Evolutionary conservation across 768 basidiomycete genomes (phyloP), one percentile per base, ranked within the genome.

Genomic region (Collybia sp.): DNA sequence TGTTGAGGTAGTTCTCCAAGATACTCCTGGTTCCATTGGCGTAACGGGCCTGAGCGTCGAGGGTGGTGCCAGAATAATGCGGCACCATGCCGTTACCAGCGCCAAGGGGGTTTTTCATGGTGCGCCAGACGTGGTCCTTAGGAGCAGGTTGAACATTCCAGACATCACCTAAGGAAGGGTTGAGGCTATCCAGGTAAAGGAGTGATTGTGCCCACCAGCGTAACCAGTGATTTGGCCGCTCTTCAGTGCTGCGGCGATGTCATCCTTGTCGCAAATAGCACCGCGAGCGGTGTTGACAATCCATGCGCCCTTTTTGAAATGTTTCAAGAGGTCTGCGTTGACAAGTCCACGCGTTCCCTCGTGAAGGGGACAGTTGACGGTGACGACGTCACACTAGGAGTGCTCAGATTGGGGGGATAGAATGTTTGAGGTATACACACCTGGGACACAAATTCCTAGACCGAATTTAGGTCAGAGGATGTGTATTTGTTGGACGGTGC

Each of bases 231-330:
- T 64, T 25, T 89, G 86, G 13, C 92, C 92, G 43, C 76, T 82
- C 68, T 79, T 73, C 46, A 95, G 62, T 11, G 92, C 90, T 0
- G 62, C 81, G 3, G 84, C 82, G 48, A 94, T 84, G 36, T 81
- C 90, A 50, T 91, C 81, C 53, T 82, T 82, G 67, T 90, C 83
- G 61, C 88, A 91, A 57, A 95, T 92, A 35, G 93, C 93, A 37
- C 93, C 93, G 54, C 91, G 88, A 43, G 90, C 89, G 20, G 90
- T 92, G 78, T 95, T 95, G 59, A 95, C 85, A 57, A 94, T 80
- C 86, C 87, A 93, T 12, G 91, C 79, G 41, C 90, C 92, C 63
- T 87, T 85, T 77, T 95, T 95, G 78, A 94, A 86, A 69, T 89
- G 86, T 63, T 77, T 77, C 55, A 94, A 72, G 34, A 91, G 81